Evolutionary conservation across 139 green algal genomes (phyloP), one percentile per base, ranked within the genome.

Genomic region (Tetratostichococcus sp.): DNA sequence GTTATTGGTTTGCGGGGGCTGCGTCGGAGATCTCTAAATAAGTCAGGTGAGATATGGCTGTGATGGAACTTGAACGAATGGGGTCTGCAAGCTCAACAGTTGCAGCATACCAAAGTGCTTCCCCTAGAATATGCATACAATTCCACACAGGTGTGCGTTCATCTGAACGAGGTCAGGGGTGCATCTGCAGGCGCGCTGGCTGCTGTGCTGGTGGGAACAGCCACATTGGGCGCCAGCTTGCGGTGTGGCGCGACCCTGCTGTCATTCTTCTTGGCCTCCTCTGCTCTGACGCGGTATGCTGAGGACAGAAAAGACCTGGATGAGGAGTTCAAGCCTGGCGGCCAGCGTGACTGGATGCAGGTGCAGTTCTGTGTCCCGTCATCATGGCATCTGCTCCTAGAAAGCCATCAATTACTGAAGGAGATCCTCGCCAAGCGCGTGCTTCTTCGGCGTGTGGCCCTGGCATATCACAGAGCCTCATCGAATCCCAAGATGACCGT

Each of bases 321-420:
- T 65, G 91, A 94, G 32, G 74, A 80, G 1, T 79, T 84, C 73
- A 95, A 92, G 74, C 82, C 82, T 43, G 92, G 86, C 11, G 92
- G 92, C 26, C 89, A 95, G 78, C 77, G 92, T 2, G 86, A 94
- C 71, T 96, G 90, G 89, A 76, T 84, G 59, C 92, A 97, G 88
- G 90, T 90, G 74, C 4, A 71, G 11, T 26, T 16, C n/a, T n/a
- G n/a, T n/a, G n/a, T n/a, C n/a, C n/a, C n/a, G n/a, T n/a, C n/a
- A n/a, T n/a, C n/a, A n/a, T n/a, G n/a, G n/a, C n/a, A n/a, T n/a
- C n/a, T n/a, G n/a, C n/a, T n/a, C n/a, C n/a, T n/a, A n/a, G n/a
- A n/a, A n/a, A n/a, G n/a, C n/a, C n/a, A n/a, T n/a, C n/a, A n/a
- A n/a, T n/a, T n/a, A n/a, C n/a, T n/a, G n/a, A n/a, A n/a, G n/a